Percentiles rank a stretch among this genome's conserved stretches.
phyloP scores from a whole-genome alignment of 805 yeast species.

The Lipomyces anomalus region DNA sequence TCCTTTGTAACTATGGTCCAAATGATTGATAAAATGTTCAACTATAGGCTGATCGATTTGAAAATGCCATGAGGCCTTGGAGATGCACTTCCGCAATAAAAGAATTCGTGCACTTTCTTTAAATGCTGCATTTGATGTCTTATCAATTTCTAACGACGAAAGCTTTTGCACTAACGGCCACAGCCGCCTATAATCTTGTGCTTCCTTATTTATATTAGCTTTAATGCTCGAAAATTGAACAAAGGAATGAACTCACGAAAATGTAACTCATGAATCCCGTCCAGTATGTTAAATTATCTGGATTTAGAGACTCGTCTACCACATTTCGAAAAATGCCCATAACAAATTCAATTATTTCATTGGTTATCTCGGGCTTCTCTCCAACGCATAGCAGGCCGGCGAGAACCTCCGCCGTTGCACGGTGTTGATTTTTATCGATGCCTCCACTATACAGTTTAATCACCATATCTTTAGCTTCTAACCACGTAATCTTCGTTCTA shows the following conservation, averaged over 20 bases:
- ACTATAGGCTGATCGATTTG: constrained; percentile 36
- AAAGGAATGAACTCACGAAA: constrained; percentile 31
- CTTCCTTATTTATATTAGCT: background rate
- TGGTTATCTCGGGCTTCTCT: constrained; percentile 37
- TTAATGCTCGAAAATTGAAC: background rate
- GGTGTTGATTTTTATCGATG: constrained; percentile 70
- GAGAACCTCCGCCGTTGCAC: constrained; percentile 64
- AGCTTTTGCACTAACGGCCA: constrained; percentile 46
- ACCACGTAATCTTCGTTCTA: constrained; percentile 40
- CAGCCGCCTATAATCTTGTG: constrained; percentile 46
- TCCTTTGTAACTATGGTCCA: constrained; percentile 50
- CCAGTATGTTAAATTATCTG: constrained; percentile 74
- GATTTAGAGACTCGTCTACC: constrained; percentile 57
- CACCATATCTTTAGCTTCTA: constrained; percentile 50
- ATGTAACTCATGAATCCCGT: constrained; percentile 61
- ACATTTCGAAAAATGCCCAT: constrained; percentile 36
- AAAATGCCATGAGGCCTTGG: constrained; percentile 51
- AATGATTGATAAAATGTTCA: constrained; percentile 40
- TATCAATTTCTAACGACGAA: constrained; percentile 43
- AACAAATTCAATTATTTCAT: constrained; percentile 40
- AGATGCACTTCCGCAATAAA: constrained; percentile 47
- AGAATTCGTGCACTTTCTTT: constrained; percentile 56
- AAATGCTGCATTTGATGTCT: constrained; percentile 55
- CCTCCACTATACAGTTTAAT: constrained; percentile 44
- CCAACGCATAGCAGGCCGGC: constrained; percentile 50